Base-by-base conservation (phyloP, 2,329 filamentous ascomycete species). In the Pseudonectria buxi region DNA sequence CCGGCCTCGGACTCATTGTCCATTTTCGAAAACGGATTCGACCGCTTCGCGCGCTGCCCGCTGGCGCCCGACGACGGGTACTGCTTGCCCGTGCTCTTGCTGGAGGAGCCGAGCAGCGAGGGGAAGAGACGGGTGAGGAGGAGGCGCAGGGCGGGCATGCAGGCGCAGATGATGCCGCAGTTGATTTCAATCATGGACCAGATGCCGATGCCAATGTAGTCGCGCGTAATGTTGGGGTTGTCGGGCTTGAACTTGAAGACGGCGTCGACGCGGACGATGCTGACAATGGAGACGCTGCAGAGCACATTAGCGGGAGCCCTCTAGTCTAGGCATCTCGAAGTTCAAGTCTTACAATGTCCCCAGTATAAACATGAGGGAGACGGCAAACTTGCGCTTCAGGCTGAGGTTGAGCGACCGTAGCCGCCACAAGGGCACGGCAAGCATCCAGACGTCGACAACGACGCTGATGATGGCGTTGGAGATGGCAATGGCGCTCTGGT, bases 341-440 rank as follows among this genome's bases (percentile, higher is more conserved):
- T n/a, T n/a, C n/a, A n/a, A n/a, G n/a, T 44, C 59, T 52, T 34
- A 62, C 58, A 64, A 63, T 2, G 59, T 52, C 26, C 68, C 67
- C 1, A 69, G 55, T 4, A 57, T 51, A 29, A 71, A 68, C 61
- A 71, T 69, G 24, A 64, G 42, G 1, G 51, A 46, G 1, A 69
- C 57, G 4, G 58, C 59, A 16, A 65, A 40, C 47, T 69, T 71
- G 47, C 65, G 67, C 46, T 59, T 62, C 46, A 55, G 60, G 12
- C 58, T 56, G 3, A 59, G 40, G 3, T 52, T 50, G 14, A 71
- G 45, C 0, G 46, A 47, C 5, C 51, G 39, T 1, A 71, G 42
- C 14, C 63, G 56, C 15, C 55, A 58, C 16, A 69, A 46, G 0
- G 67, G 66, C 0, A 69, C 43, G 1, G 51, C 56, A 28, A 71